phyloP scores from a whole-genome alignment of 495 filamentous ascomycete species.

The Penicillium turbatum region DNA sequence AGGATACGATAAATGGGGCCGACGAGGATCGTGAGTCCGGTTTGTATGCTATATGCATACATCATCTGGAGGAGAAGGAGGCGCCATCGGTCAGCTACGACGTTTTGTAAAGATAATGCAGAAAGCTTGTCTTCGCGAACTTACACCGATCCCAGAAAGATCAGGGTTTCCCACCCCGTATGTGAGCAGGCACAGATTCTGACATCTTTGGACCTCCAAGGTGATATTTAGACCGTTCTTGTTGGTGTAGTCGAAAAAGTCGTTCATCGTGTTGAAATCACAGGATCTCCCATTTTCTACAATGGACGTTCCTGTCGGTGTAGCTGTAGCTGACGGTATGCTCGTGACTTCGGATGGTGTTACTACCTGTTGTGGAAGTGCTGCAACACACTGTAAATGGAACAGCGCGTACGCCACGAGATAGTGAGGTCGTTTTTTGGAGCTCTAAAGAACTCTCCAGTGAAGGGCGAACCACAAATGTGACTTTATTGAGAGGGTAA shows the following conservation, averaged over 20 bases:
- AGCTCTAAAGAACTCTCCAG: background rate
- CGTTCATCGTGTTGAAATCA: background rate
- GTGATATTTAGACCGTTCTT: background rate
- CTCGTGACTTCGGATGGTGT: background rate
- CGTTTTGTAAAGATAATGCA: too few relatives aligned
- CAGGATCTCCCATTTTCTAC: background rate
- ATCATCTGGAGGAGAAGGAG: background rate
- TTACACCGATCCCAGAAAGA: slow-evolving; percentile 3
- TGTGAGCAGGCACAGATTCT: background rate
- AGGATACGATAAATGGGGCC: background rate
- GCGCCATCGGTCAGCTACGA: background rate
- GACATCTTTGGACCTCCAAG: background rate
- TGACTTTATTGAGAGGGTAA: too few relatives aligned
- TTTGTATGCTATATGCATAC: slow-evolving; percentile 1
- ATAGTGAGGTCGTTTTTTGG: background rate
- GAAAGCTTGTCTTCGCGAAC: background rate
- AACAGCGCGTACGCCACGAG: background rate
- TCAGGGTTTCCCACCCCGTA: background rate
- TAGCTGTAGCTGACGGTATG: background rate
- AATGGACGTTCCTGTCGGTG: background rate
- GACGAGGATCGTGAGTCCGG: background rate
- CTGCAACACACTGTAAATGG: background rate
- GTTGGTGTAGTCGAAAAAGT: background rate
- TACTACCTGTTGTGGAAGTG: background rate
- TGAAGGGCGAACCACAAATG: background rate